Evolutionary conservation across 106 monocot species (phyloP), one percentile per base, ranked within the genome.

Genomic region (Allium sativum): DNA sequence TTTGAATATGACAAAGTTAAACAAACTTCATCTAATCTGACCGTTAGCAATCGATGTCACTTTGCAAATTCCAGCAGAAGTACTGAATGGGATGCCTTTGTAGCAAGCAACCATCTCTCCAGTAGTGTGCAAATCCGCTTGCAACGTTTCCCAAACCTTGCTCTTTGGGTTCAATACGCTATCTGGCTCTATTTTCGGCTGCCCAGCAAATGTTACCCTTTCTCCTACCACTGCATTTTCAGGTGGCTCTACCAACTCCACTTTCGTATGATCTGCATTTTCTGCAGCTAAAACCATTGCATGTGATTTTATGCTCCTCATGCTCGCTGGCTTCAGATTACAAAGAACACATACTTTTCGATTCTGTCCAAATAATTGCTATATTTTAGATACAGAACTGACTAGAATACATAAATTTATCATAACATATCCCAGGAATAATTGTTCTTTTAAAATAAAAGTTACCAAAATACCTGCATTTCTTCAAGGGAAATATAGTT

Each of bases 251-350:
- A 95, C 94, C 65, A 95, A 56, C 56, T 95, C 94, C 14, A 96
- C 90, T 70, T 84, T 96, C 19, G 69, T 80, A 57, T 84, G 76
- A 18, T 88, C 88, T 48, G 77, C 82, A 63, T 78, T 87, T 19
- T 84, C 84, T 71, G 96, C 90, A 75, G 87, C 86, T 66, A 96
- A 75, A 48, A 96, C 87, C 96, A 96, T 96, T 13, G 96, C 96
- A 42, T 96, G 87, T 72, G 96, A 96, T 69, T 96, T 96, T 19
- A 96, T 87, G 22, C 96, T 90, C 15, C 96, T 74, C 96, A 96
- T 96, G 56, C 71, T 84, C 18, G 84, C 90, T 48, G 96, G 96
- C 59, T 96, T 96, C 71, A 96, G 72, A 61, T 96, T 96, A 64
- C 96, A 96, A 60, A 96, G 79, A 76, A 96, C 90, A 67, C 87